Evolutionary conservation across 1,139 yeast genomes (phyloP).

Genomic region (Pichia sp.): DNA sequence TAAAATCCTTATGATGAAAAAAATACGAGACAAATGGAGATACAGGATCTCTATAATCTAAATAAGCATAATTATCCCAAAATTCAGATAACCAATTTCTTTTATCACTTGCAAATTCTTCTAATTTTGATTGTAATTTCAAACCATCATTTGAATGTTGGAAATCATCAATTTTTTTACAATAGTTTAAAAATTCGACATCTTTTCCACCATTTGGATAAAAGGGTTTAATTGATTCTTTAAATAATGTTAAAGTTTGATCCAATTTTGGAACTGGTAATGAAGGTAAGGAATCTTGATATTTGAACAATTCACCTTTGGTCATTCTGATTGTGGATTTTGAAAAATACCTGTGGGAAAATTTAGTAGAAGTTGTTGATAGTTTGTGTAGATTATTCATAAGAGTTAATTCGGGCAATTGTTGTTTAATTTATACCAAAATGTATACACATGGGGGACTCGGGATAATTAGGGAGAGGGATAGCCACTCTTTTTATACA

Average conservation of each 20-base stretch:
- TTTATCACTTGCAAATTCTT: slow-evolving; percentile 45
- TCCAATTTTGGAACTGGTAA: slow-evolving; percentile 83
- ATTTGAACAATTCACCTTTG: slow-evolving; percentile 67
- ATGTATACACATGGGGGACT: not conserved
- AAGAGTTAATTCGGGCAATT: not conserved
- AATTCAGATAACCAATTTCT: slow-evolving; percentile 89
- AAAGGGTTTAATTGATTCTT: slow-evolving; percentile 67
- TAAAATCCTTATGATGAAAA: slow-evolving; percentile 71
- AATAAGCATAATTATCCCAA: slow-evolving; percentile 94
- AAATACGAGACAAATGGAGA: slow-evolving; percentile 92
- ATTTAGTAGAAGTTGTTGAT: not conserved
- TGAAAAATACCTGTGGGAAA: not conserved
- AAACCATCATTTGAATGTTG: slow-evolving; percentile 48
- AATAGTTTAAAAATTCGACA: slow-evolving; percentile 47
- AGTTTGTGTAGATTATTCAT: not conserved
- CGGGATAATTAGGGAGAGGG: not conserved
- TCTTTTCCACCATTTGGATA: slow-evolving; percentile 45
- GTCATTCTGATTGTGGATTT: not conserved
- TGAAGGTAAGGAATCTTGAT: slow-evolving; percentile 70
- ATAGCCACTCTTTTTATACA: not conserved
- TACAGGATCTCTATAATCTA: slow-evolving; percentile 87
- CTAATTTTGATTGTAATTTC: slow-evolving; percentile 60
- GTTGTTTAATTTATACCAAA: not conserved
- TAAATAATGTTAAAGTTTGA: slow-evolving; percentile 64
- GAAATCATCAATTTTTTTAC: slow-evolving; percentile 54